Evolutionary conservation across 495 filamentous ascomycete species (phyloP), one percentile per base, ranked within the genome.

Genomic region (Cercophora scortea): DNA sequence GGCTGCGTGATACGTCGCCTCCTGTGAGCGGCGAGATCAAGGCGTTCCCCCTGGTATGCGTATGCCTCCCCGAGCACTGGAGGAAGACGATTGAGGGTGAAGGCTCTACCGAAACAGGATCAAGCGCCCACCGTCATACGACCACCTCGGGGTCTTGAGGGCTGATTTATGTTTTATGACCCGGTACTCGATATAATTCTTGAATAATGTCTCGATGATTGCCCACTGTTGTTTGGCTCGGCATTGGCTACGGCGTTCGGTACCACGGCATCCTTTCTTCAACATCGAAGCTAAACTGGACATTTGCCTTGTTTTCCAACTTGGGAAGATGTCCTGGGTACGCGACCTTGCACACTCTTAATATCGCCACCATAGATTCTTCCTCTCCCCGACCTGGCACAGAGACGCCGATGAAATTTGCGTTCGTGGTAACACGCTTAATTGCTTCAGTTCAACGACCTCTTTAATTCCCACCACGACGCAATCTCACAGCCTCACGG

Each of bases 1-100:
- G 73, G 42, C 63, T 71, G 50, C 74, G 73, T 50, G 75, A 76
- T 35, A 64, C 73, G n/a, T 88, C 86, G 16, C 85, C 87, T 25
- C 75, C 82, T 18, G 78, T 77, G 1, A 82, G 77, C 46, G 89
- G 88, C 52, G 92, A 97, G 63, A 90, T 97, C 72, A 97, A 97
- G 68, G 94, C 94, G 34, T 99, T 99, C 77, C 92, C 92, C 53
- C 77, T 99, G 53, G 94, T 99, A 18, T 99, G 94, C 67, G 90
- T 99, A 33, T 99, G 94, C 69, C 75, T 96, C 11, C 94, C 94
- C 15, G 89, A 96, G 62, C 90, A 96, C 67, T 99, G 94, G 94
- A 84, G 85, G 63, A 93, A 91, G 71, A 97, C 95, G 15, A 91
- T 97, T 61, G 91, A 99, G 52, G 91, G 88, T 49, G 89, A 95